Percentiles rank a stretch among this genome's conserved stretches.
These are phyloP conservation scores for Draba incana DNA, from an alignment of 345 rosid species.

Conservation along the genomic window DNA sequence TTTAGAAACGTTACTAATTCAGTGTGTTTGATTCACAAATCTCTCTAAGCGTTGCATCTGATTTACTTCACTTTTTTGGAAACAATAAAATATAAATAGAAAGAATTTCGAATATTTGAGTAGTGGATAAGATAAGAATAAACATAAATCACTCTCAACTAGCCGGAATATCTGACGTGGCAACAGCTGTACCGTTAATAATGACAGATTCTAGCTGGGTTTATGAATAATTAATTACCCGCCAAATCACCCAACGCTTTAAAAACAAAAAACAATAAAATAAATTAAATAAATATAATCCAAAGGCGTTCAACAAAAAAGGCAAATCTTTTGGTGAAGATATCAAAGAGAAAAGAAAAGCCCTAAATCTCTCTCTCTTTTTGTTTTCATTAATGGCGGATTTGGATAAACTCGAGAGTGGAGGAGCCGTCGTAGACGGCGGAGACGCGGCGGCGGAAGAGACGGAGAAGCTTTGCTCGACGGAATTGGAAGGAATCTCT, in stretches of 20 bases:
- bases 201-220: conserved; percentile 31
- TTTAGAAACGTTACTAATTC: conserved; percentile 24
- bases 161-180: conserved; percentile 31
- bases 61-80: not conserved
- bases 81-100: not conserved
- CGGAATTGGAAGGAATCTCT: conserved; percentile 59
- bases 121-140: conserved; percentile 32
- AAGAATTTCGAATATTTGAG: conserved; percentile 9
- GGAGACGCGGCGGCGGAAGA: conserved; percentile 25
- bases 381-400: conserved; percentile 51
- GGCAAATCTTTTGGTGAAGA: conserved; percentile 35
- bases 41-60: conserved; percentile 1
- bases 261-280: not conserved
- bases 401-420: conserved; percentile 42
- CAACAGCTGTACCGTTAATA: conserved; percentile 44
- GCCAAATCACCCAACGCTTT: conserved; percentile 39
- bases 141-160: conserved; percentile 37
- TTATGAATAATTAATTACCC: conserved; percentile 49
- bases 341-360: conserved; percentile 31
- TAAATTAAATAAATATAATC: not conserved
- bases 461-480: conserved; percentile 40
- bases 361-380: conserved; percentile 11
- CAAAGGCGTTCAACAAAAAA: conserved; percentile 27
- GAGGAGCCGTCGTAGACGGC: conserved; percentile 18
- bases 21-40: not conserved